These are phyloP conservation scores for Aureobasidium leucospermi DNA, from an alignment of 2,329 filamentous ascomycete genomes.

Conservation along the genomic window DNA sequence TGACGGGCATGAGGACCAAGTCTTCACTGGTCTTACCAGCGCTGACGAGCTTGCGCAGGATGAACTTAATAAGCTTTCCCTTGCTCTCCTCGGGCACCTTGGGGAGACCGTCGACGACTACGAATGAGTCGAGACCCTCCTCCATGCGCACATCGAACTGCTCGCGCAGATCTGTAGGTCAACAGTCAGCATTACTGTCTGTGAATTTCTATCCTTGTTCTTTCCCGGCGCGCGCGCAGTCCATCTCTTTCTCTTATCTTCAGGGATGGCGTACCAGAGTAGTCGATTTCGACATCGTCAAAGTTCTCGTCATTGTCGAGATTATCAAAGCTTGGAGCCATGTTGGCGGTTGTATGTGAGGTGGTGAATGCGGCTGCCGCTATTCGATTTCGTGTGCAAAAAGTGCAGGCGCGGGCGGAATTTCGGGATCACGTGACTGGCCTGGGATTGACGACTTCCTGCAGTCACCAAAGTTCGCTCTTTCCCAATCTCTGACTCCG, in stretches of 20 bases:
- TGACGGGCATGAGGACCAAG: conserved; percentile 87
- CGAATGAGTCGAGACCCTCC: conserved; percentile 91
- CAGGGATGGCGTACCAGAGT: conserved; percentile 50
- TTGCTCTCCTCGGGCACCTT: conserved; percentile 83
- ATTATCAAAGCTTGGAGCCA: conserved; percentile 91
- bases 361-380: background rate
- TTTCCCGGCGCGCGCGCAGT: background rate
- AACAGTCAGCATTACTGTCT: conserved; percentile 11
- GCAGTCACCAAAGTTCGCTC: background rate
- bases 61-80: conserved; percentile 90
- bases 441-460: background rate
- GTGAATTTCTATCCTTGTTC: background rate
- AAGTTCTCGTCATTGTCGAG: conserved; percentile 79
- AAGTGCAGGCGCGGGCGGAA: conserved; percentile 3
- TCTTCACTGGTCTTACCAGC: conserved; percentile 83
- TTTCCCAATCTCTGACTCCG: background rate
- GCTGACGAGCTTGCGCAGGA: conserved; percentile 83
- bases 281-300: conserved; percentile 89
- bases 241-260: background rate
- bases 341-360: conserved; percentile 41
- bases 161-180: conserved; percentile 65
- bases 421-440: background rate
- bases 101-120: conserved; percentile 91
- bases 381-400: conserved; percentile 3
- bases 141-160: conserved; percentile 95